These are phyloP conservation scores for Akanthomyces uredinophilus DNA, from an alignment of 2,329 filamentous ascomycete species.

Conservation along the genomic window DNA sequence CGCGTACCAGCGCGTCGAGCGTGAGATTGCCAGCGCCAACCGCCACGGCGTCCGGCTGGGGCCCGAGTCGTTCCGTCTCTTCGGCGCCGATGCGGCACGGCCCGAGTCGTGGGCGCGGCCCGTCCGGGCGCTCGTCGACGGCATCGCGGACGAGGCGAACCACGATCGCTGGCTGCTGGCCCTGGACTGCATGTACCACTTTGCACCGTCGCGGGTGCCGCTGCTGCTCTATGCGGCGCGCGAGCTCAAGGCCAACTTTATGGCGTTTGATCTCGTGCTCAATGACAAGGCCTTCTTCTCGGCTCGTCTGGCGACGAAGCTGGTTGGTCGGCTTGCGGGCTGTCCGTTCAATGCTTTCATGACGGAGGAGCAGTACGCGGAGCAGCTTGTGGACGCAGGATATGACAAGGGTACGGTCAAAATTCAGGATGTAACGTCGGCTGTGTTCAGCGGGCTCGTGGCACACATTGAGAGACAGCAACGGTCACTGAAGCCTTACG, in stretches of 20 bases:
- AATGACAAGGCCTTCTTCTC: slow-evolving; percentile 25
- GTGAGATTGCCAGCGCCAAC: slow-evolving; percentile 19
- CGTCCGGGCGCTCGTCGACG: slow-evolving; percentile 23
- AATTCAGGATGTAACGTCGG: slow-evolving; percentile 45
- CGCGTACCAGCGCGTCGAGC: slow-evolving; percentile 28
- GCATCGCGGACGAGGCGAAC: slow-evolving; percentile 22
- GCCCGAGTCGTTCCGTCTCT: slow-evolving; percentile 32
- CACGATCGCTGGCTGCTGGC: slow-evolving; percentile 46
- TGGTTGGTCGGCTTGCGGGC: slow-evolving; percentile 41
- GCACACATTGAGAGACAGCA: slow-evolving; percentile 36
- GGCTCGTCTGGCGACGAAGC: slow-evolving; percentile 31
- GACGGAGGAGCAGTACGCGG: slow-evolving; percentile 39
- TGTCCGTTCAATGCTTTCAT: slow-evolving; percentile 46
- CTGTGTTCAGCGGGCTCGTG: slow-evolving; percentile 48
- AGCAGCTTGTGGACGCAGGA: slow-evolving; percentile 41
- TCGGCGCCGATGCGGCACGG: slow-evolving; percentile 44
- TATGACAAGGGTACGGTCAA: slow-evolving; percentile 38
- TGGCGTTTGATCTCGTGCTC: slow-evolving; percentile 51
- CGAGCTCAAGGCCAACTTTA: slow-evolving; percentile 41
- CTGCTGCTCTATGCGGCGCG: slow-evolving; percentile 37
- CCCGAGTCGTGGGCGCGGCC: slow-evolving; percentile 36
- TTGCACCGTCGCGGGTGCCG: slow-evolving; percentile 44
- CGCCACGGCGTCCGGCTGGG: background rate
- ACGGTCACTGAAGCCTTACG: slow-evolving; percentile 28
- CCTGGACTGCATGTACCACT: slow-evolving; percentile 54